These are phyloP conservation scores for Monosporascus sp. DNA, from an alignment of 2,329 filamentous ascomycete genomes.

Conservation along the genomic window DNA sequence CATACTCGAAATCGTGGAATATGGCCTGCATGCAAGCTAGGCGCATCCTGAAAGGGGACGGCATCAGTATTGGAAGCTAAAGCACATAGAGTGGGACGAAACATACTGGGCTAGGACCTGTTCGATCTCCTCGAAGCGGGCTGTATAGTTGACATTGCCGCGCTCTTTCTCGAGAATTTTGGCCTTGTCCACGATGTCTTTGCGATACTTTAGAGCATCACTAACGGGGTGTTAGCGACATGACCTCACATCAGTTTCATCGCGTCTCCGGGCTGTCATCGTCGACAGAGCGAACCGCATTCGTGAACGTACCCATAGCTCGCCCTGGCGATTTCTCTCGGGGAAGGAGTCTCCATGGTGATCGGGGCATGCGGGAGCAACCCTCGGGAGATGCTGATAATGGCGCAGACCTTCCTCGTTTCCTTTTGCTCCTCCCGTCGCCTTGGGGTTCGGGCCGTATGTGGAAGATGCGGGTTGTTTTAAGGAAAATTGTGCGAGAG, in stretches of 20 bases:
- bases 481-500: conserved; percentile 9
- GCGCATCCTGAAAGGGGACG: conserved; percentile 51
- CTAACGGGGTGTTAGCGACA: conserved; percentile 13
- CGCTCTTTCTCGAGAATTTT: conserved; percentile 22
- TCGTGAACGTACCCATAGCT: conserved; percentile 22
- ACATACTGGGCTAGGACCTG: conserved; percentile 26
- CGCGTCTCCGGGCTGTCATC: no score
- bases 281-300: not conserved
- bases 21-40: conserved; percentile 66
- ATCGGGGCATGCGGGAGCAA: not conserved
- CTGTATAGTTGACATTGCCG: conserved; percentile 21
- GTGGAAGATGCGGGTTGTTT: not conserved
- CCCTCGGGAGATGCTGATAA: no score
- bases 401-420: not conserved
- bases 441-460: not conserved
- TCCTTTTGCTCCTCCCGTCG: not conserved
- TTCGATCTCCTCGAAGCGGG: conserved; percentile 26
- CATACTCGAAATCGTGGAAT: conserved; percentile 65
- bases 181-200: conserved; percentile 16
- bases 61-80: conserved; percentile 1
- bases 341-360: conserved; percentile 20
- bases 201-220: conserved; percentile 23
- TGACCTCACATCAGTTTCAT: not conserved
- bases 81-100: not conserved
- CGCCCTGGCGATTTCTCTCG: conserved; percentile 19